Conservation (phyloP, 345 rosid species). For the Dimocarpus longan region DNA sequence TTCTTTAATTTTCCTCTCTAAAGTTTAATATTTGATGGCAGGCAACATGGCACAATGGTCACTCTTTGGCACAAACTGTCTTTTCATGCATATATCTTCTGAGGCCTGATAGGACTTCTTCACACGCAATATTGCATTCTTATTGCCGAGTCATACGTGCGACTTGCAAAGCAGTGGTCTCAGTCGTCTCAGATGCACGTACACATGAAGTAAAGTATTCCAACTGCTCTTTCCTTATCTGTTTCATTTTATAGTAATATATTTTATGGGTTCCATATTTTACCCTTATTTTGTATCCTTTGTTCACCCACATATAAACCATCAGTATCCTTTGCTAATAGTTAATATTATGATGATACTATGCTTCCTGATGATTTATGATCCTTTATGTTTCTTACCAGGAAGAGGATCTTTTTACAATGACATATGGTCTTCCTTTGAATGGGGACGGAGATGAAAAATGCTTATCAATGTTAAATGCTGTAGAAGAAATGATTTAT, state of each 20-base stretch:
- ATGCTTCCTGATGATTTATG: constrained; percentile 5
- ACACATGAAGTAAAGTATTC: constrained; percentile 99
- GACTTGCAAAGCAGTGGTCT: constrained; percentile 91
- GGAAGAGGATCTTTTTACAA: constrained; percentile 96
- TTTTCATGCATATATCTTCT: constrained; percentile 96
- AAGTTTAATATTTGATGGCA: constrained; percentile 46
- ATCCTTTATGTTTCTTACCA: constrained; percentile 30
- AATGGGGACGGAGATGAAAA: constrained; percentile 76
- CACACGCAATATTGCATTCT: constrained; percentile 86
- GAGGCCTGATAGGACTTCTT: constrained; percentile 85
- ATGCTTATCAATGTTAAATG: constrained; percentile 79
- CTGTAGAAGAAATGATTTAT: constrained; percentile 85
- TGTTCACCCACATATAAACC: background rate
- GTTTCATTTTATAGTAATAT: constrained; percentile 23
- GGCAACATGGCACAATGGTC: constrained; percentile 99
- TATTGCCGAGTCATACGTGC: constrained; percentile 83
- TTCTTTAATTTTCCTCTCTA: constrained; percentile 15
- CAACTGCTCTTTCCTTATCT: constrained; percentile 39
- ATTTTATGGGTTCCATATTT: constrained; percentile 5
- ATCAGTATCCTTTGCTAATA: background rate
- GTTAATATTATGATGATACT: constrained; percentile 4
- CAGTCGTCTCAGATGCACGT: constrained; percentile 94
- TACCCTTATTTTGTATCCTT: background rate
- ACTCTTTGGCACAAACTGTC: constrained; percentile 97
- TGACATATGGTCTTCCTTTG: constrained; percentile 91